Evolutionary conservation across 805 yeast genomes (phyloP), one percentile per base, ranked within the genome.

Genomic region (Ogataea zsoltii): DNA sequence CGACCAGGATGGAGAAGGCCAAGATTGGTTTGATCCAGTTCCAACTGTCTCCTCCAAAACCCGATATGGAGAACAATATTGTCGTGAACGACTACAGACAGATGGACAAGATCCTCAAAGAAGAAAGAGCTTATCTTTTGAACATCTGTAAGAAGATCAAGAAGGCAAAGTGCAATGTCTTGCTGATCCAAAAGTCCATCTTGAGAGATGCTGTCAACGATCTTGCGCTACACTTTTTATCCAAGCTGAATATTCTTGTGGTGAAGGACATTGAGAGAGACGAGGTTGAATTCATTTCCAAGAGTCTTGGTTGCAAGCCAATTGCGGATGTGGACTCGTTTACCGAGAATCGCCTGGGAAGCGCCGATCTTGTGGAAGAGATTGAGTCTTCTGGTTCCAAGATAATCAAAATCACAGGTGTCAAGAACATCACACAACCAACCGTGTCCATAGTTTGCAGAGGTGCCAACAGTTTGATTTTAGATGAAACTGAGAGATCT

Each of bases 21-120:
- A 79, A 77, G 55, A 89, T 89, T 63, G 98, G 87, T 23, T 78
- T 87, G 62, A 80, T 87, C 61, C 99, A 90, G 74, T 94, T 88
- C 74, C 99, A 88, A 75, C 78, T 90, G 51, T 88, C 96, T 16
- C 97, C 97, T 18, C 97, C 97, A 54, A 90, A 90, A 65, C 97
- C 97, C 16, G 97, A 90, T 63, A 85, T 95, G 85, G 99, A 94
- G 72, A 94, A 94, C 68, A 92, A 91, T 64, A 92, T 94, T 40
- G 96, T 94, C 46, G 98, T 94, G 44, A 94, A 88, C 63, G 99
- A 94, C 68, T 94, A 94, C 74, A 82, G 99, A 69, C 99, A 94
- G 70, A 94, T 94, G 99, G 99, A 94, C 70, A 94, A 92, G 72
- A 94, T 94, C 57, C 76, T 94, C 64, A 94, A 95, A 65, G 99